These are phyloP conservation scores for Corynascus novoguineensis DNA, from an alignment of 495 filamentous ascomycete genomes.

Conservation along the genomic window DNA sequence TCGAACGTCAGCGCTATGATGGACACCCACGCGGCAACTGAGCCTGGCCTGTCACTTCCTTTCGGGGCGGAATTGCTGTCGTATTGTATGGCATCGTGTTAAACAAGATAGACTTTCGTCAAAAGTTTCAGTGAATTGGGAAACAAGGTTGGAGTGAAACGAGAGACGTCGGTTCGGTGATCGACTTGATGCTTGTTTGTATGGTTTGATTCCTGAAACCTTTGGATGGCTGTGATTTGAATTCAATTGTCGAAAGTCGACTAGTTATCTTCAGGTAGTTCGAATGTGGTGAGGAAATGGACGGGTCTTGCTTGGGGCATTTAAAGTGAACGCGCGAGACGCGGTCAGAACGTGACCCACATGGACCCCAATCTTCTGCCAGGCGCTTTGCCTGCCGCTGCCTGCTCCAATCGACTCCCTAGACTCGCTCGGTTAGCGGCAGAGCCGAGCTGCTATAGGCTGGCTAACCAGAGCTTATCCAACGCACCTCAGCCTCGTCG, in stretches of 20 bases:
- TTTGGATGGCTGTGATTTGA: neutral
- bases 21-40: slow-evolving; percentile 80
- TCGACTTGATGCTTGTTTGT: too few relatives aligned
- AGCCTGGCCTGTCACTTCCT: slow-evolving; percentile 79
- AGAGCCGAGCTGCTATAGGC: neutral
- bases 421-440: slow-evolving; percentile 1
- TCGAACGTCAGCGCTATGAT: neutral
- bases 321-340: slow-evolving; percentile 13
- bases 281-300: neutral
- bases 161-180: neutral
- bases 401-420: neutral
- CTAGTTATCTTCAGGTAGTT: neutral
- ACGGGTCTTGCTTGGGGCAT: neutral
- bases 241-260: neutral
- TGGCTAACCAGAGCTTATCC: neutral
- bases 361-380: neutral
- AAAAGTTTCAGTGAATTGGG: neutral
- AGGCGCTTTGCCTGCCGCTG: neutral
- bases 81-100: slow-evolving; percentile 81
- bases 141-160: neutral
- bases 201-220: neutral
- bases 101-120: neutral
- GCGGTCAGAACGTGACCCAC: neutral
- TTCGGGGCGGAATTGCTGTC: slow-evolving; percentile 66
- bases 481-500: slow-evolving; percentile 15